Evolutionary conservation across 768 basidiomycete species (phyloP).

Genomic region (Trametes villosa): DNA sequence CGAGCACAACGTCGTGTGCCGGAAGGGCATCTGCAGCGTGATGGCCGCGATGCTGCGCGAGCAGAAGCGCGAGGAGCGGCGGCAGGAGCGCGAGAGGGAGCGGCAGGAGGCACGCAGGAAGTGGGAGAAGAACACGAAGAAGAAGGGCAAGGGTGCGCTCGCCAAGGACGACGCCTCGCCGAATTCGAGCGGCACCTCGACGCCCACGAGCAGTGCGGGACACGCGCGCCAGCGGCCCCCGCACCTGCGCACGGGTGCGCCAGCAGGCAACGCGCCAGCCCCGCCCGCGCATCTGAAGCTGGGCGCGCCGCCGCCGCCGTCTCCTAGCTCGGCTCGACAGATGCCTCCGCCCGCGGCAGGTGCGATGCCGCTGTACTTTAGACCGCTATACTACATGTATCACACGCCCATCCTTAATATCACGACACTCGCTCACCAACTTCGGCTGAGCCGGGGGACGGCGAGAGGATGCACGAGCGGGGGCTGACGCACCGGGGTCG

Average conservation of each 20-base stretch:
- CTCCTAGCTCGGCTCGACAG: background rate
- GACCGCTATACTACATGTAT: no score
- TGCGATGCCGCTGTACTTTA: no score
- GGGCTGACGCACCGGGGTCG: no score
- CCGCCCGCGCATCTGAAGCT: conserved; percentile 5
- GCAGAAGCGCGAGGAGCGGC: conserved; percentile 27
- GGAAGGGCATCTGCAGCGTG: conserved; percentile 41
- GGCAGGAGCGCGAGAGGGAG: conserved; percentile 23
- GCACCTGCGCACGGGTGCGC: conserved; percentile 2
- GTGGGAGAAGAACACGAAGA: conserved; percentile 5
- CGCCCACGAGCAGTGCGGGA: background rate
- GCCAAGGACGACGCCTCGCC: background rate
- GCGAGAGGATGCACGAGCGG: no score
- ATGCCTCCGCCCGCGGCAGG: conserved; percentile 5
- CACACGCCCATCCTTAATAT: no score
- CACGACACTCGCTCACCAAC: no score
- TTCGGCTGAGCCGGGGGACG: no score
- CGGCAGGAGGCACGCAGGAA: conserved; percentile 1
- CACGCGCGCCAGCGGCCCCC: conserved; percentile 1
- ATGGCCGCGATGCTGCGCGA: conserved; percentile 28
- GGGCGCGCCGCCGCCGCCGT: conserved; percentile 5
- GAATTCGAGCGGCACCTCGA: background rate
- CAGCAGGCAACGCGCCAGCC: background rate
- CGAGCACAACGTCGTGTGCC: conserved; percentile 41
- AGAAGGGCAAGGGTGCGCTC: conserved; percentile 2